phyloP scores from a whole-genome alignment of 805 yeast species.

The Zygotorulaspora chibaensis region DNA sequence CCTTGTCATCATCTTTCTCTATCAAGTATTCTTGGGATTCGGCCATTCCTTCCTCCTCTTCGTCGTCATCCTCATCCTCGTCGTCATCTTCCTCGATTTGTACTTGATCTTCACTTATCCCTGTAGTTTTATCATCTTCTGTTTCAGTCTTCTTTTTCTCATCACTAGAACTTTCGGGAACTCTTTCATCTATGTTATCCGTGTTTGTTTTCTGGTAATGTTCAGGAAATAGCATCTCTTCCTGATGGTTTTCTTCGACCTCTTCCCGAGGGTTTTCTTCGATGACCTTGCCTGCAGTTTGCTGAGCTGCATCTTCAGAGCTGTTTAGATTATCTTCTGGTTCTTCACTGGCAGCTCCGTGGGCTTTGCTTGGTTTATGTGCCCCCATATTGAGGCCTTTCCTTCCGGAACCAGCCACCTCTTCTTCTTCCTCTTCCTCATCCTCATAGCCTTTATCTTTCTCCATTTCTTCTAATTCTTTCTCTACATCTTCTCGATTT shows the following conservation, averaged over 20 bases:
- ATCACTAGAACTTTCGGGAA: slow-evolving; percentile 26
- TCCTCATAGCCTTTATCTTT: slow-evolving; percentile 38
- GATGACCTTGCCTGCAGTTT: background rate
- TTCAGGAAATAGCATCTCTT: too few species aligned
- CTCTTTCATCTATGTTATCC: slow-evolving; percentile 30
- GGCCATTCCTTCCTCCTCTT: slow-evolving; percentile 43
- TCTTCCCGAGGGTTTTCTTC: slow-evolving; percentile 1
- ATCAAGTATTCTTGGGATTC: slow-evolving; percentile 42
- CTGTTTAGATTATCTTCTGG: background rate
- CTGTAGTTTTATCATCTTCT: slow-evolving; percentile 23
- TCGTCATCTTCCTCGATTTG: slow-evolving; percentile 15
- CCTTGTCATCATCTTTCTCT: slow-evolving; percentile 54
- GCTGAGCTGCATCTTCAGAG: background rate
- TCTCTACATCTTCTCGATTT: slow-evolving; percentile 67
- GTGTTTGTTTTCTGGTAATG: too few species aligned
- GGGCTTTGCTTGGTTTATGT: slow-evolving; percentile 26
- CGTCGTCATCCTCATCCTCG: slow-evolving; percentile 27
- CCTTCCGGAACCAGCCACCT: slow-evolving; percentile 35
- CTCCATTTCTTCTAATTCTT: slow-evolving; percentile 49
- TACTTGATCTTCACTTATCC: slow-evolving; percentile 6
- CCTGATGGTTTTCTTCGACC: slow-evolving; percentile 11
- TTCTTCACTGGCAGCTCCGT: slow-evolving; percentile 1
- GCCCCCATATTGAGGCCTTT: slow-evolving; percentile 37
- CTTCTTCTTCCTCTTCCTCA: slow-evolving; percentile 29
- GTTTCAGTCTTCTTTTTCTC: slow-evolving; percentile 35